Percentiles rank a stretch among this genome's conserved stretches.
These are phyloP conservation scores for Blastobotrys terrestris DNA, from an alignment of 805 yeast genomes.

Conservation along the genomic window DNA sequence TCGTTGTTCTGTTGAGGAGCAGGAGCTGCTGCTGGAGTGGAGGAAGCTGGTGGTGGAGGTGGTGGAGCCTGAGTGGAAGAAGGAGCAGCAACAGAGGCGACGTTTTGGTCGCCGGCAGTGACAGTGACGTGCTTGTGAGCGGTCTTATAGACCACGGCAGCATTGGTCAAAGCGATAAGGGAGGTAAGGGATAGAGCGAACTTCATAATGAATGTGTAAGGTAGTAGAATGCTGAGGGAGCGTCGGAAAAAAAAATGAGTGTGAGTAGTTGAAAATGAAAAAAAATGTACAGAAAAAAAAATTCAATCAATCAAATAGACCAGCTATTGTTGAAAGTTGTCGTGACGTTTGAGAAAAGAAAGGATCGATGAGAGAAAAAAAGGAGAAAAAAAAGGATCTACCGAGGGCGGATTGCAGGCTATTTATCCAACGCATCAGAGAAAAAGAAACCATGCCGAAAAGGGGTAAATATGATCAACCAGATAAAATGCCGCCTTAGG, in stretches of 20 bases:
- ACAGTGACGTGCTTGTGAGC: conserved; percentile 17
- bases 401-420: neutral
- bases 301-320: conserved; percentile 1
- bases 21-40: conserved; percentile 3
- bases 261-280: neutral
- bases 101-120: conserved; percentile 12
- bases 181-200: conserved; percentile 17
- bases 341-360: neutral
- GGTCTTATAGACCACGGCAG: conserved; percentile 13
- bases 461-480: neutral
- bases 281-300: neutral
- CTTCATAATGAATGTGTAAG: conserved; percentile 10
- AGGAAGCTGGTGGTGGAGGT: conserved; percentile 5
- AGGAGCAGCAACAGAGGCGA: conserved; percentile 4
- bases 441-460: neutral
- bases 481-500: neutral
- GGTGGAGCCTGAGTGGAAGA: conserved; percentile 4
- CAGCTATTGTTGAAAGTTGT: conserved; percentile 1
- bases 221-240: conserved; percentile 1
- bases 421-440: neutral
- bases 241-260: neutral
- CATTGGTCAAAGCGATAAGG: conserved; percentile 9
- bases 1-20: conserved; percentile 4
- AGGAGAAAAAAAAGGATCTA: neutral
- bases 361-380: neutral